Evolutionary conservation across 305 asterid species (phyloP).

Genomic region (Rubia occidens): DNA sequence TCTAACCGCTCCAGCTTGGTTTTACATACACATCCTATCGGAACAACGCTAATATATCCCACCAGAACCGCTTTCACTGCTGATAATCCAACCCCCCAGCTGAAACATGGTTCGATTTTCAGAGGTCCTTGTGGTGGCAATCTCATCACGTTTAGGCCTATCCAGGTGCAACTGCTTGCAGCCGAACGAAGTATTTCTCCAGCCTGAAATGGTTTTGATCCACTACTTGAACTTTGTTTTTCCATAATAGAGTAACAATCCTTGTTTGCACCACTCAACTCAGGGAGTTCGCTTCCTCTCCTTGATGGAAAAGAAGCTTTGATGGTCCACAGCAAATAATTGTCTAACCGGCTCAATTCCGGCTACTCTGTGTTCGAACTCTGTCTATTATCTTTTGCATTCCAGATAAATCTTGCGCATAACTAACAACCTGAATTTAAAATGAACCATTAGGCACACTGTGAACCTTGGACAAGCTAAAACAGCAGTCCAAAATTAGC

Average conservation of each 20-base stretch:
- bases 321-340: background rate
- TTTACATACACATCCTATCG: background rate
- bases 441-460: slow-evolving; percentile 1
- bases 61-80: background rate
- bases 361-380: slow-evolving; percentile 66
- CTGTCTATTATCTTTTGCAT: slow-evolving; percentile 90
- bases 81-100: background rate
- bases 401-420: slow-evolving; percentile 90
- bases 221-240: background rate
- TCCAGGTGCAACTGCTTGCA: background rate
- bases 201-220: background rate
- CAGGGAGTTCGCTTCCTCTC: background rate
- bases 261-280: background rate
- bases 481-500: slow-evolving; percentile 1
- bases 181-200: background rate
- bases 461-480: background rate
- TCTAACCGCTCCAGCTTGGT: background rate
- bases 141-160: background rate
- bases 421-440: slow-evolving; percentile 66
- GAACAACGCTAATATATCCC: background rate
- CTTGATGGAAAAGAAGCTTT: background rate
- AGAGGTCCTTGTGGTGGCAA: background rate
- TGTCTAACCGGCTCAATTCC: slow-evolving; percentile 25
- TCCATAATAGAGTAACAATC: background rate
- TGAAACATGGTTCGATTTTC: background rate